Evolutionary conservation across 106 monocot species (phyloP), one percentile per base, ranked within the genome.

Genomic region (Dactylorhiza incarnata): DNA sequence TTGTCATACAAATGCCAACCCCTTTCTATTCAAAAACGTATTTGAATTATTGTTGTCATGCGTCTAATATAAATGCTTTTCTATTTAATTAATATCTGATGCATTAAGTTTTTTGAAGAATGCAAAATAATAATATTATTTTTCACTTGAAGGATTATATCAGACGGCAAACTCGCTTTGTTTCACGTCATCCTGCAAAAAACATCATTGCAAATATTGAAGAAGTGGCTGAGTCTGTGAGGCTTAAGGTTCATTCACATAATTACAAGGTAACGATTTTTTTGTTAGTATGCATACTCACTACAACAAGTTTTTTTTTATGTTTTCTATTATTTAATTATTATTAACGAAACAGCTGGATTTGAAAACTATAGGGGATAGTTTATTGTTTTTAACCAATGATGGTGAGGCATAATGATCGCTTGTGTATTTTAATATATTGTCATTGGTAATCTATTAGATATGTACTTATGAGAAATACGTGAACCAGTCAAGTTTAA

Each of bases 161-260:
- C 74, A 92, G 86, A 63, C 83, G 89, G 22, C 95, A 96, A 76
- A 96, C 95, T 69, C 95, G 95, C 52, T 96, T 96, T 81, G 83
- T 96, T 49, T 96, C 95, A 11, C 76, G 95, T 23, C 70, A 89
- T 68, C 85, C 95, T 45, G 87, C 95, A 74, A 87, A 68, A 53
- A 79, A 74, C 54, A 91, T 93, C 14, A 85, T 89, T 75, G 87
- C 88, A 70, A 90, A 84, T 59, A 87, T 96, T 81, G 80, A 90
- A 76, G 88, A 61, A 48, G 92, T 86, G 66, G 86, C 90, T 9
- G 84, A 90, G 72, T 89, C 85, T 6, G 82, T 93, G 82, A 92
- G 89, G 56, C 75, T 96, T 46, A 93, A 96, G 84, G 87, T 91
- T 51, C 88, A 93, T 79, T 84, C 90, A 9, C 85, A 81, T 71